Conservation (phyloP, 495 filamentous ascomycete species). For the Xylaria grammica region DNA sequence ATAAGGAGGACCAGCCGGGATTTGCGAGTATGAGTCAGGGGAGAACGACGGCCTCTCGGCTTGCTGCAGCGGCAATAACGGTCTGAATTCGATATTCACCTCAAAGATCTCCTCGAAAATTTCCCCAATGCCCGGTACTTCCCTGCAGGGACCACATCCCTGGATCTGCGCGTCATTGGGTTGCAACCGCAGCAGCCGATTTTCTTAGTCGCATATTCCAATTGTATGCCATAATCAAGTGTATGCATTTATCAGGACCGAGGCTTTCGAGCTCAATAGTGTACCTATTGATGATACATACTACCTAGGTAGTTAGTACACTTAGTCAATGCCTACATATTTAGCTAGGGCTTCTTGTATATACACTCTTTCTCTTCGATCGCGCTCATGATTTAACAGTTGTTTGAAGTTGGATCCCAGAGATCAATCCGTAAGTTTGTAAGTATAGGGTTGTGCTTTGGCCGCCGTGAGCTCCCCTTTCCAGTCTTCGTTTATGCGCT, state of each 20-base stretch:
- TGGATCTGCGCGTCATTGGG: conserved; percentile 19
- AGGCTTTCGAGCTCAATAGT: no score
- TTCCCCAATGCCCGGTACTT: conserved; percentile 11
- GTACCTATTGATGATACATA: no score
- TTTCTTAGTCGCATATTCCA: conserved; percentile 5
- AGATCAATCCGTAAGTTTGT: no score
- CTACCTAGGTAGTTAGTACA: neutral
- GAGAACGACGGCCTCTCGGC: no score
- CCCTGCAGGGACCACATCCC: conserved; percentile 5
- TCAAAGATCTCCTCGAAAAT: neutral
- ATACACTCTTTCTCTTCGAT: no score
- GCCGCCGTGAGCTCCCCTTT: neutral
- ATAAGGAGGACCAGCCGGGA: no score
- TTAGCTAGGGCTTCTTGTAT: neutral
- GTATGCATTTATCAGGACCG: neutral
- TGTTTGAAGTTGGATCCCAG: no score
- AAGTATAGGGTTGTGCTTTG: neutral
- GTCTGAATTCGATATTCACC: no score
- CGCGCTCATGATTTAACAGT: no score
- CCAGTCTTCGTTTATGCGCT: conserved; percentile 10
- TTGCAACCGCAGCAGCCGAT: neutral
- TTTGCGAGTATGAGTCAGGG: no score
- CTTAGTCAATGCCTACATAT: neutral
- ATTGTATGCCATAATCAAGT: neutral
- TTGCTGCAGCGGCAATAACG: no score